Evolutionary conservation across 495 filamentous ascomycete species (phyloP).

Genomic region (Xeromyces bisporus): DNA sequence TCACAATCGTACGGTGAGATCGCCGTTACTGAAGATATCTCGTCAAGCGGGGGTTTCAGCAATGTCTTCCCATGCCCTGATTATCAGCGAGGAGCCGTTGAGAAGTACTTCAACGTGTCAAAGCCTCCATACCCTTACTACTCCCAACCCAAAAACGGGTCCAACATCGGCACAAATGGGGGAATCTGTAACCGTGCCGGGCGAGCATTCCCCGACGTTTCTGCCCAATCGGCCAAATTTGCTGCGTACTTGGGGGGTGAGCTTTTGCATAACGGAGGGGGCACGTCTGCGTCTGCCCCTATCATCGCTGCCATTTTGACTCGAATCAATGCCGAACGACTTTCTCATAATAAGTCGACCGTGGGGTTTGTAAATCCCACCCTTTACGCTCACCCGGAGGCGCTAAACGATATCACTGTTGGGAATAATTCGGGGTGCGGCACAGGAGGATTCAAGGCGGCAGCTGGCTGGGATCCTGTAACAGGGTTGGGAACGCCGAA

Average conservation of each 20-base stretch:
- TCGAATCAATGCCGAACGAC: constrained; percentile 44
- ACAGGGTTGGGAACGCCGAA: constrained; percentile 44
- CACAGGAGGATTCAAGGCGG: constrained; percentile 35
- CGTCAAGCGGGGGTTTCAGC: constrained; percentile 50
- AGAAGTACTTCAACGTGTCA: constrained; percentile 29
- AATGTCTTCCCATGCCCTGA: constrained; percentile 44
- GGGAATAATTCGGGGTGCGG: constrained; percentile 45
- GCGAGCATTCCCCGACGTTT: constrained; percentile 48
- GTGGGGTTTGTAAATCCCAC: constrained; percentile 46
- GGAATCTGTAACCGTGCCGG: constrained; percentile 43
- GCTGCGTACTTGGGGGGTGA: constrained; percentile 25
- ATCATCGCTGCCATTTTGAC: constrained; percentile 40
- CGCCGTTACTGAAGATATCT: constrained; percentile 29
- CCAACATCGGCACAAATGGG: constrained; percentile 22
- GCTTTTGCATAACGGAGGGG: constrained; percentile 27
- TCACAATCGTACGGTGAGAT: constrained; percentile 23
- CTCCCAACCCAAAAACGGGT: constrained; percentile 19
- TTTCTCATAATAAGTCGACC: constrained; percentile 35
- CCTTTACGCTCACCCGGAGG: constrained; percentile 42
- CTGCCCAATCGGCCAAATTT: constrained; percentile 45
- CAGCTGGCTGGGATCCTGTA: constrained; percentile 45
- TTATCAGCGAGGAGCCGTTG: constrained; percentile 40
- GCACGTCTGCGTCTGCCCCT: constrained; percentile 43
- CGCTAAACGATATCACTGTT: constrained; percentile 42
- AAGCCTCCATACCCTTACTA: constrained; percentile 29